These are phyloP conservation scores for Trametes versicolor DNA, from an alignment of 1,284 basidiomycete species.

Conservation along the genomic window DNA sequence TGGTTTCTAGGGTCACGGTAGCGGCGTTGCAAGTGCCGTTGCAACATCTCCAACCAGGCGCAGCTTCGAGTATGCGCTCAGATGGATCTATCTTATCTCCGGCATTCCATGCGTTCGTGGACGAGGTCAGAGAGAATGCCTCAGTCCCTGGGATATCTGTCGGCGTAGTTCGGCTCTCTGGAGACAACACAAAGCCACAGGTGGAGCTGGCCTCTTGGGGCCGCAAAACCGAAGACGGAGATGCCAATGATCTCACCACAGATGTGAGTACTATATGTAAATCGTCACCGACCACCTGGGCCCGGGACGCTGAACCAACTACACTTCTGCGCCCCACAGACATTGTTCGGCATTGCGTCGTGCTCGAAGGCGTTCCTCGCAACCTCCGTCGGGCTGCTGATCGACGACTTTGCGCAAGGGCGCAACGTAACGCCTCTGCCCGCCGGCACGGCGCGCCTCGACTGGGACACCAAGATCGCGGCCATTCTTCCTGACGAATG, in stretches of 20 bases:
- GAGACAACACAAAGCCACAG: constrained; percentile 12
- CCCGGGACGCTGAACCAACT: background rate
- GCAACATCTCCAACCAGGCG: background rate
- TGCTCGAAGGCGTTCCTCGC: constrained; percentile 54
- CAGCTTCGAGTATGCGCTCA: background rate
- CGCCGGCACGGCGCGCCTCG: constrained; percentile 18
- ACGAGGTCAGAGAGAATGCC: constrained; percentile 29
- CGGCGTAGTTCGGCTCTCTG: constrained; percentile 32
- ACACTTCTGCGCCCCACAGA: constrained; percentile 38
- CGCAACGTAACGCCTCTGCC: constrained; percentile 36
- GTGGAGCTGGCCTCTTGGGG: constrained; percentile 33
- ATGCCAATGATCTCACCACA: constrained; percentile 35
- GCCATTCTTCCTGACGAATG: constrained; percentile 51
- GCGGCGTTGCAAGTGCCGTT: background rate
- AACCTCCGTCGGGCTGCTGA: constrained; percentile 44
- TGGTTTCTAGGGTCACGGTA: no score
- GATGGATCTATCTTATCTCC: constrained; percentile 11
- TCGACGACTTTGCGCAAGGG: constrained; percentile 37
- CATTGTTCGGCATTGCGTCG: constrained; percentile 53
- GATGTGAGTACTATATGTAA: constrained; percentile 35
- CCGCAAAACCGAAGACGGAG: constrained; percentile 41
- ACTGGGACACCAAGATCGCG: constrained; percentile 50
- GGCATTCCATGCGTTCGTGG: constrained; percentile 25
- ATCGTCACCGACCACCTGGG: no score
- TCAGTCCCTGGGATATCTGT: constrained; percentile 37